phyloP scores from a whole-genome alignment of 352 stramenopile genomes.

The Phytophthora sojae region DNA sequence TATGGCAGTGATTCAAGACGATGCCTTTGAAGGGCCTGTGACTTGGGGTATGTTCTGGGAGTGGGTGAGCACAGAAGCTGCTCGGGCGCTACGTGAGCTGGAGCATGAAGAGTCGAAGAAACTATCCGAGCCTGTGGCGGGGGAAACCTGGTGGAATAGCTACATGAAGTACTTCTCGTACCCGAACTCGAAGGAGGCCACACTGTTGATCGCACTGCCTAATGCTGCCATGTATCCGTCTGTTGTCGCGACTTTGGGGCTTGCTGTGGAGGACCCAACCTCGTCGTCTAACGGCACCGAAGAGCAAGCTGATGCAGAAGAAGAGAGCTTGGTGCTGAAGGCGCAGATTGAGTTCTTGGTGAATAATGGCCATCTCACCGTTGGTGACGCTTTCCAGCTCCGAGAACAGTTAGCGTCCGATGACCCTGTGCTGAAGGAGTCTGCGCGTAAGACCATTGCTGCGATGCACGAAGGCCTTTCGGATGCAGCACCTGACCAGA shows the following conservation, averaged over 20 bases:
- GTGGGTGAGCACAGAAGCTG: conserved; percentile 86
- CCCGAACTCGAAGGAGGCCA: conserved; percentile 36
- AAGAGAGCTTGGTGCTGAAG: conserved; percentile 59
- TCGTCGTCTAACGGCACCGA: neutral
- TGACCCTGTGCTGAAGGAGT: conserved; percentile 51
- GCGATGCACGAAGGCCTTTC: conserved; percentile 65
- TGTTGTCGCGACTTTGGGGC: conserved; percentile 19
- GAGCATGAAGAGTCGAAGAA: conserved; percentile 64
- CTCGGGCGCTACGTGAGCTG: conserved; percentile 66
- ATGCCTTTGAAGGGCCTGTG: conserved; percentile 68
- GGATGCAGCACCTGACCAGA: conserved; percentile 32
- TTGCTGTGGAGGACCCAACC: conserved; percentile 4
- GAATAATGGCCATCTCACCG: conserved; percentile 64
- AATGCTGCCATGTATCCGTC: conserved; percentile 40
- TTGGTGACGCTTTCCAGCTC: conserved; percentile 78
- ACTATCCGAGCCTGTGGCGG: conserved; percentile 46
- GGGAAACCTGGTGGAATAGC: conserved; percentile 74
- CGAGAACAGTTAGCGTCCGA: conserved; percentile 66
- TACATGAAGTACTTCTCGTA: conserved; percentile 65
- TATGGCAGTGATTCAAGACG: conserved; percentile 64
- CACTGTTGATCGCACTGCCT: conserved; percentile 31
- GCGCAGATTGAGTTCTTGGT: conserved; percentile 84
- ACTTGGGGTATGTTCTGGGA: conserved; percentile 90
- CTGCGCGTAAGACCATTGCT: conserved; percentile 66
- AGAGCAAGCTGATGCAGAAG: conserved; percentile 18